Evolutionary conservation across 768 basidiomycete genomes (phyloP), one percentile per base, ranked within the genome.

Genomic region (Auriculariales sp.): DNA sequence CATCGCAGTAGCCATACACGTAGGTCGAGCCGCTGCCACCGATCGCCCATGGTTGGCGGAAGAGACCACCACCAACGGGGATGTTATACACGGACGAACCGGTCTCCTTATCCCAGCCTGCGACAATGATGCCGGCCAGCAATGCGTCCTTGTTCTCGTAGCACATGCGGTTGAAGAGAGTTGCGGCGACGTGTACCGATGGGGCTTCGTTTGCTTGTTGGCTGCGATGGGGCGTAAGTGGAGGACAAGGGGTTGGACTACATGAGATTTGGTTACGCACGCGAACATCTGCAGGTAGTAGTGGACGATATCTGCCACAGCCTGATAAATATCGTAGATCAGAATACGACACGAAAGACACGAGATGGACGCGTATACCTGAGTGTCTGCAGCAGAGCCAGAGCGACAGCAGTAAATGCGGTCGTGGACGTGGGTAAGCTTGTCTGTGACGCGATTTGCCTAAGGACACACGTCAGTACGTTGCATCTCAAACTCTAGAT

Each of bases 401-500:
- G 91, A 95, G 52, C 95, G 85, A 77, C 95, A 99, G 64, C 95
- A 99, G 67, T 98, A 99, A 65, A 98, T 88, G 57, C 91, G 89
- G 68, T 99, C 95, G 65, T 97, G 92, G 57, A 99, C 75, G 62
- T 88, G 78, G 2, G 93, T 95, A 53, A 97, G 76, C 69, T 99
- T 99, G 75, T 99, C 94, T 35, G 94, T 99, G 17, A 98, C 94
- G 66, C 94, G 83, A 65, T 98, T 98, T 24, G 92, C 90, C 91
- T 94, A 53, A 31, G 47, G 28, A 32, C 33, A 44, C 25, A 42
- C 36, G 35, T 46, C 11, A 48, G 15, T 14, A 27, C 11, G 32
- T 32, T 15, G 15, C 7, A 32, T 15, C 31, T 32, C 15, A 32
- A 15, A 11, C 47, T 29, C 15, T 27, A 9, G 14, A 5, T 22